phyloP scores from a whole-genome alignment of 805 yeast species.

The Wickerhamiella allomyrinae region DNA sequence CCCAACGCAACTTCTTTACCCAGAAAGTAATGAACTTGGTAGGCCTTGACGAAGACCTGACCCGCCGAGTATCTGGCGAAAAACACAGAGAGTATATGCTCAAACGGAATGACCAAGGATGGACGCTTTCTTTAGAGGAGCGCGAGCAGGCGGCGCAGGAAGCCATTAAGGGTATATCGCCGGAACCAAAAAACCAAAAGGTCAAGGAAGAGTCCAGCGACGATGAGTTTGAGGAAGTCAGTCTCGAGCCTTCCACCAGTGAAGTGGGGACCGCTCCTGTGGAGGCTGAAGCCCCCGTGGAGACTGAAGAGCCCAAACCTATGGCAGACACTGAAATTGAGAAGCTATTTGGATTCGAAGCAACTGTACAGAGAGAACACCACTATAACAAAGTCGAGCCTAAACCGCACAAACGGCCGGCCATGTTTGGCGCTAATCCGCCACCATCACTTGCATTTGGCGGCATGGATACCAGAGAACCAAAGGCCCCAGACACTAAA shows the following conservation, averaged over 20 bases:
- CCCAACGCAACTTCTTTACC: slow-evolving; percentile 78
- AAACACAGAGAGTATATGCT: slow-evolving; percentile 61
- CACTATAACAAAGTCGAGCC: not conserved
- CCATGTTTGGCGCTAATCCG: not conserved
- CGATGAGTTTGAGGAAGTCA: slow-evolving; percentile 62
- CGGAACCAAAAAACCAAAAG: slow-evolving; percentile 19
- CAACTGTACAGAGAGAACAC: slow-evolving; percentile 14
- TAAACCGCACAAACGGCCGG: not conserved
- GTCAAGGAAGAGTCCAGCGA: slow-evolving; percentile 29
- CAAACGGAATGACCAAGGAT: slow-evolving; percentile 66
- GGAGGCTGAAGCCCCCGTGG: not conserved
- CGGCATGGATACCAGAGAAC: slow-evolving; percentile 11
- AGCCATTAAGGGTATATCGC: slow-evolving; percentile 4
- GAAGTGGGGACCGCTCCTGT: slow-evolving; percentile 5
- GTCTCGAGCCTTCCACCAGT: slow-evolving; percentile 20
- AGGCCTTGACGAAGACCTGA: slow-evolving; percentile 47
- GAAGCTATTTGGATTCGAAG: slow-evolving; percentile 17
- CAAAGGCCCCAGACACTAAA: not conserved
- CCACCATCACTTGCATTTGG: slow-evolving; percentile 12
- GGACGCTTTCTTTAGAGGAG: slow-evolving; percentile 52
- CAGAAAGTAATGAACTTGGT: slow-evolving; percentile 72
- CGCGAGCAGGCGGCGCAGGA: slow-evolving; percentile 25
- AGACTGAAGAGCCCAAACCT: not conserved
- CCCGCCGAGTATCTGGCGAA: slow-evolving; percentile 68
- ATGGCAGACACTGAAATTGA: not conserved